Base-by-base conservation (phyloP, 164 flowering plant species). In the grape (Vitis vinifera) region DNA sequence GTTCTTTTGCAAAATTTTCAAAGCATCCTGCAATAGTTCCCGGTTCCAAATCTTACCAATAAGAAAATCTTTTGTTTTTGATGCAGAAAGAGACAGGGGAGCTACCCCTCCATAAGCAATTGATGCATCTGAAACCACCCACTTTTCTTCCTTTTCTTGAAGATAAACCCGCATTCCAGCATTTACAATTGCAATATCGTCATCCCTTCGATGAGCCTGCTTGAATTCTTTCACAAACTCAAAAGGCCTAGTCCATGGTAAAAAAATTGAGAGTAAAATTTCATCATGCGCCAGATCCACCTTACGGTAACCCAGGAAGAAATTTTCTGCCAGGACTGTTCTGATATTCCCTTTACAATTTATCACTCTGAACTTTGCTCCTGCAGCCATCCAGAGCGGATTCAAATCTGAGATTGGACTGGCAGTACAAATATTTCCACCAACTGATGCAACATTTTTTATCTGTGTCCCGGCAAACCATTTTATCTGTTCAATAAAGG, bases 391-490 rank as follows among this genome's bases (percentile, higher is more conserved):
- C 98, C 98, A 96, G 23, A 96, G 87, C 62, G 99, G 99, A 73
- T 96, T 96, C 84, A 96, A 81, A 72, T 96, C 99, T 58, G 99
- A 96, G 76, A 96, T 96, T 50, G 99, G 99, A 81, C 99, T 96
- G 1, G 97, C 99, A 14, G 97, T 96, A 74, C 99, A 96, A 23
- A 96, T 87, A 76, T 96, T 96, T n/a, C 99, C 99, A 67, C 99
- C 98, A 75, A 93, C 83, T 19, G 95, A 93, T 31, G 95, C 98
- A 67, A 88, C 97, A 79, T 96, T 93, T 68, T 77, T 91, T 72
- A 96, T 96, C 75, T 96, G 99, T 30, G 84, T 89, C 69, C 99
- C 98, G 68, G 97, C 99, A 89, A 96, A 96, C 98, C 98, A 96
- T 80, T 91, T 93, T 68, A 96, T 68, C 65, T 96, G 98, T 75